Evolutionary conservation across 2,329 filamentous ascomycete species (phyloP).

Genomic region (Arthrobotrys conoides): DNA sequence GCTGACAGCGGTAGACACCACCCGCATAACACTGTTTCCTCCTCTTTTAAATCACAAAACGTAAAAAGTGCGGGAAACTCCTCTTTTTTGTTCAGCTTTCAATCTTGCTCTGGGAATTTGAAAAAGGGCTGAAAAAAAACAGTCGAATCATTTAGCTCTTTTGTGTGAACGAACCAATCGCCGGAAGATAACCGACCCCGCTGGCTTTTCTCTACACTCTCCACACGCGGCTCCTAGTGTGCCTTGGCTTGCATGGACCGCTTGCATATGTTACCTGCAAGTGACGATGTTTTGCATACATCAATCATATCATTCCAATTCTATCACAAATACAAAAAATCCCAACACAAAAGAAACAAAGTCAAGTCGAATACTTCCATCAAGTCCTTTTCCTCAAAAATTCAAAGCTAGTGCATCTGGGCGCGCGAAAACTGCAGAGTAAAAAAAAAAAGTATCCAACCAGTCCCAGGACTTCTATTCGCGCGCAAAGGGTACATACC

Average conservation of each 20-base stretch:
- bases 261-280: conserved; percentile 54
- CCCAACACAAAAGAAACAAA: conserved; percentile 28
- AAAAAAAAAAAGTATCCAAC: conserved; percentile 34
- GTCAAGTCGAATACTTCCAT: neutral
- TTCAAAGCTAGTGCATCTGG: conserved; percentile 3
- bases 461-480: conserved; percentile 28
- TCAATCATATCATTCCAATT: no score
- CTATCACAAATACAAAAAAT: conserved; percentile 37
- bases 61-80: conserved; percentile 24
- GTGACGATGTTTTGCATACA: conserved; percentile 58
- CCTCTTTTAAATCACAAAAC: conserved; percentile 31
- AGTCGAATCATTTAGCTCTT: conserved; percentile 22
- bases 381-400: conserved; percentile 12
- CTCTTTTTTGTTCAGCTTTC: conserved; percentile 12
- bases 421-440: neutral
- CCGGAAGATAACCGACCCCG: conserved; percentile 38
- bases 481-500: conserved; percentile 29
- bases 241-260: conserved; percentile 40
- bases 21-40: conserved; percentile 39
- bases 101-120: conserved; percentile 14
- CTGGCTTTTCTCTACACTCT: conserved; percentile 9
- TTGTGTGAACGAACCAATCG: conserved; percentile 19
- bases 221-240: conserved; percentile 58
- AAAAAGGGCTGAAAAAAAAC: conserved; percentile 41
- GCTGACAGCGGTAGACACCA: conserved; percentile 43